A percentile compares a stretch with the other conserved stretches of the same genome.
Conservation (phyloP, 371 early-diverging fungal species). For the Haplosporangium sp. region DNA sequence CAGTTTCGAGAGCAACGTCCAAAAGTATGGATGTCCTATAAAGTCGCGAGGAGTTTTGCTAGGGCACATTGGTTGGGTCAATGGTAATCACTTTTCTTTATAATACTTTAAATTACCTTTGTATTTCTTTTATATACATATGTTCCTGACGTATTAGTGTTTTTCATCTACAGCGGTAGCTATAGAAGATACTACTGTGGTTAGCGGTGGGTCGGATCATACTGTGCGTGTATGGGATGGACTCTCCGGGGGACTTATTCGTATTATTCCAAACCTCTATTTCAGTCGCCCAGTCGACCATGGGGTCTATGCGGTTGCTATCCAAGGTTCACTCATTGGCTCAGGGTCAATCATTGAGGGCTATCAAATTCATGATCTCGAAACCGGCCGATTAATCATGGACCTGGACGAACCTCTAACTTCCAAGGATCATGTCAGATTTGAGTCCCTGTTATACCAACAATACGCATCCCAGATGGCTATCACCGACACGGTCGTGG, state of each 20-base stretch:
- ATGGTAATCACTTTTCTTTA: conserved; percentile 17
- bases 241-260: conserved; percentile 14
- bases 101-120: too few relatives aligned
- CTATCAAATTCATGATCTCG: conserved; percentile 24
- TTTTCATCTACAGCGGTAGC: conserved; percentile 34
- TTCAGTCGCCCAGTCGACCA: conserved; percentile 22
- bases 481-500: conserved; percentile 30
- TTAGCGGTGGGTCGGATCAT: conserved; percentile 57
- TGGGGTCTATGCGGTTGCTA: conserved; percentile 35
- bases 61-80: conserved; percentile 49
- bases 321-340: conserved; percentile 23
- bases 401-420: conserved; percentile 42
- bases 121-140: too few relatives aligned
- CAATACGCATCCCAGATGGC: conserved; percentile 29
- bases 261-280: conserved; percentile 26
- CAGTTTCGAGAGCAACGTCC: conserved; percentile 6
- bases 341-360: conserved; percentile 36
- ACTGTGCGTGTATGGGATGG: conserved; percentile 63
- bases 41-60: conserved; percentile 8
- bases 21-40: conserved; percentile 25
- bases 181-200: conserved; percentile 32
- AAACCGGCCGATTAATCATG: conserved; percentile 16
- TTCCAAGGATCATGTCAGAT: conserved; percentile 26
- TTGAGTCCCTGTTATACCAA: conserved; percentile 28
- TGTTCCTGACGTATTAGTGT: too few relatives aligned